Evolutionary conservation across 805 yeast genomes (phyloP).

Genomic region (Kodamaea hsintzibuensis): DNA sequence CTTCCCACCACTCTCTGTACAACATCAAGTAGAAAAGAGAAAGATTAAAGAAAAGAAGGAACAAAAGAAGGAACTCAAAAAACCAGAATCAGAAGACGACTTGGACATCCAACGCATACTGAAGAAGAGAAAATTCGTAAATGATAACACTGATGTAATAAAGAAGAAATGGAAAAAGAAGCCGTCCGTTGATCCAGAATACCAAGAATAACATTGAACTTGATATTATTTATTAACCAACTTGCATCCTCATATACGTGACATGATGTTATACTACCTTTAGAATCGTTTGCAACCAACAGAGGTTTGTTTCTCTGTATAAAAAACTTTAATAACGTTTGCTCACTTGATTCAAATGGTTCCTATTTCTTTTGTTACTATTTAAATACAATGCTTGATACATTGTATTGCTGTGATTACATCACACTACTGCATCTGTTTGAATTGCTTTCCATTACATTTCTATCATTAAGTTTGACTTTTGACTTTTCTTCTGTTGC

Average conservation of each 20-base stretch:
- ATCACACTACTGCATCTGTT: neutral
- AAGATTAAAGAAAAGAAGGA: slow-evolving; percentile 6
- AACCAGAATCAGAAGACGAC: slow-evolving; percentile 3
- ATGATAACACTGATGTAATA: slow-evolving; percentile 8
- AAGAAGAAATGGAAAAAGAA: slow-evolving; percentile 10
- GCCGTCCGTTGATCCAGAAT: neutral
- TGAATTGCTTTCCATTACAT: neutral
- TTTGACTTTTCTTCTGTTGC: neutral
- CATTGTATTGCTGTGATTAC: neutral
- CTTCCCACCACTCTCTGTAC: slow-evolving; percentile 41
- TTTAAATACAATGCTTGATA: too few relatives aligned
- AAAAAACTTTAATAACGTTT: neutral
- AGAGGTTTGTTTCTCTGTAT: neutral
- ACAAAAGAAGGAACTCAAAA: slow-evolving; percentile 4
- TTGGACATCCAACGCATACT: neutral
- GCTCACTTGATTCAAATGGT: neutral
- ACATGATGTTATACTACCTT: neutral
- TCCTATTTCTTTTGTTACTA: neutral
- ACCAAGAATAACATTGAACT: neutral
- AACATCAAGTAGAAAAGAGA: slow-evolving; percentile 18
- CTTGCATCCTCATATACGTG: neutral
- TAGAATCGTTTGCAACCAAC: neutral
- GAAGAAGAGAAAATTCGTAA: slow-evolving; percentile 6
- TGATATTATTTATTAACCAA: neutral
- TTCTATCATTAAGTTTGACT: neutral